phyloP scores from a whole-genome alignment of 116 monocot genomes.

The Posidonia oceanica region DNA sequence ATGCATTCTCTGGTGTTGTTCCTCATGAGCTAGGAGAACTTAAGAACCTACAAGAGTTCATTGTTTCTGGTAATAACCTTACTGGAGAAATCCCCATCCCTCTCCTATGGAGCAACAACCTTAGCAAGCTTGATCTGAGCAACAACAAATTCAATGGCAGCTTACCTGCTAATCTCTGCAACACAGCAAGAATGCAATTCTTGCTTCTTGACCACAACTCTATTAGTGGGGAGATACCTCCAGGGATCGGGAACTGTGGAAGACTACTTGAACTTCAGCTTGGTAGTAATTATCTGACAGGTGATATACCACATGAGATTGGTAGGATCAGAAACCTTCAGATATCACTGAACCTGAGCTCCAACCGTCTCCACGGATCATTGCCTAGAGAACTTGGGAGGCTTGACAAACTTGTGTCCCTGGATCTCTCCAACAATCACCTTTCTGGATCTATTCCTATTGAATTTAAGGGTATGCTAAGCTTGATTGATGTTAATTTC shows the following conservation, averaged over 20 bases:
- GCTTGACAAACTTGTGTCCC: slow-evolving; percentile 69
- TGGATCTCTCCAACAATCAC: slow-evolving; percentile 72
- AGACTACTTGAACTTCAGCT: slow-evolving; percentile 68
- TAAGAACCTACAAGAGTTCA: slow-evolving; percentile 67
- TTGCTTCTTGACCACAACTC: slow-evolving; percentile 44
- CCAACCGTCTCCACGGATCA: slow-evolving; percentile 40
- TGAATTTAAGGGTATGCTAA: slow-evolving; percentile 75
- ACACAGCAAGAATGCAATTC: slow-evolving; percentile 57
- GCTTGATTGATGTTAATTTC: slow-evolving; percentile 80
- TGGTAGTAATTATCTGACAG: slow-evolving; percentile 52
- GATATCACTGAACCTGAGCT: slow-evolving; percentile 76
- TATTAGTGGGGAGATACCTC: slow-evolving; percentile 49
- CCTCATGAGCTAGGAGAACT: slow-evolving; percentile 59
- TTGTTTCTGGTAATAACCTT: slow-evolving; percentile 52
- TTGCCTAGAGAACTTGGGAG: slow-evolving; percentile 63
- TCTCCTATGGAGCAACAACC: slow-evolving; percentile 48
- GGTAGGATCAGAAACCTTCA: slow-evolving; percentile 67
- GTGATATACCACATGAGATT: slow-evolving; percentile 59
- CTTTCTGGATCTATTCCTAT: slow-evolving; percentile 52
- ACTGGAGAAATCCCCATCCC: slow-evolving; percentile 50
- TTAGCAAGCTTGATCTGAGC: slow-evolving; percentile 79
- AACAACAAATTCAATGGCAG: slow-evolving; percentile 56
- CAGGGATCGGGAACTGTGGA: slow-evolving; percentile 46
- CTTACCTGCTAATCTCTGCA: slow-evolving; percentile 47
- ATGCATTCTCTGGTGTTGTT: slow-evolving; percentile 34